A percentile compares a stretch with the other conserved stretches of the same genome.
Conservation (phyloP, 2,329 filamentous ascomycete species). For the Acarospora socialis region DNA sequence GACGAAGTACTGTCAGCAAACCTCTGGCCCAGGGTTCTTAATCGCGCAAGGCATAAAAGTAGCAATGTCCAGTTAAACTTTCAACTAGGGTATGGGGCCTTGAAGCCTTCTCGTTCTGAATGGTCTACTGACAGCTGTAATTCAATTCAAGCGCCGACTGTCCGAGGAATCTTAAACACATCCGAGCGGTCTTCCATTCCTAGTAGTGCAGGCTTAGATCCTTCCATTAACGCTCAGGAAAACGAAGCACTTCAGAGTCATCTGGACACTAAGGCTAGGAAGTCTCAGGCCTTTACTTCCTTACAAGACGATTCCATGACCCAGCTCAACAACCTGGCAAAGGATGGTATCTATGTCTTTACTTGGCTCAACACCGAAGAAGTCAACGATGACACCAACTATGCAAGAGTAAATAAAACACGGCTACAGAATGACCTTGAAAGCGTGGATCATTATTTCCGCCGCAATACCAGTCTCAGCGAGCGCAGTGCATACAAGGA, state of each 20-base stretch:
- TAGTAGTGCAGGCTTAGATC: neutral
- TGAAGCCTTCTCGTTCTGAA: neutral
- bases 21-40: slow-evolving; percentile 21
- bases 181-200: neutral
- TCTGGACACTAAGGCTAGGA: too few species aligned
- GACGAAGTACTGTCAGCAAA: slow-evolving; percentile 18
- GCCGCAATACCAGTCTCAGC: slow-evolving; percentile 8
- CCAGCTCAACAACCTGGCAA: slow-evolving; percentile 6
- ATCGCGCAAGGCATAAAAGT: slow-evolving; percentile 10
- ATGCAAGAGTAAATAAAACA: slow-evolving; percentile 2
- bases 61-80: slow-evolving; percentile 13
- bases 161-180: neutral
- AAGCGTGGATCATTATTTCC: slow-evolving; percentile 14
- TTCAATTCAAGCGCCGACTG: neutral
- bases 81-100: slow-evolving; percentile 4
- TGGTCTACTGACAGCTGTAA: neutral
- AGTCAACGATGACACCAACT: slow-evolving; percentile 1
- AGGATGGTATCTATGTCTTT: slow-evolving; percentile 16
- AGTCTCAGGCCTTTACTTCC: neutral
- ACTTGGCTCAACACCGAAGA: slow-evolving; percentile 11
- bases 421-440: slow-evolving; percentile 9
- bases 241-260: too few species aligned
- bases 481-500: slow-evolving; percentile 12
- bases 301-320: slow-evolving; percentile 3
- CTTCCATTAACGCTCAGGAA: neutral